Evolutionary conservation across 2,329 filamentous ascomycete species (phyloP).

Genomic region (Diplodia intermedia): DNA sequence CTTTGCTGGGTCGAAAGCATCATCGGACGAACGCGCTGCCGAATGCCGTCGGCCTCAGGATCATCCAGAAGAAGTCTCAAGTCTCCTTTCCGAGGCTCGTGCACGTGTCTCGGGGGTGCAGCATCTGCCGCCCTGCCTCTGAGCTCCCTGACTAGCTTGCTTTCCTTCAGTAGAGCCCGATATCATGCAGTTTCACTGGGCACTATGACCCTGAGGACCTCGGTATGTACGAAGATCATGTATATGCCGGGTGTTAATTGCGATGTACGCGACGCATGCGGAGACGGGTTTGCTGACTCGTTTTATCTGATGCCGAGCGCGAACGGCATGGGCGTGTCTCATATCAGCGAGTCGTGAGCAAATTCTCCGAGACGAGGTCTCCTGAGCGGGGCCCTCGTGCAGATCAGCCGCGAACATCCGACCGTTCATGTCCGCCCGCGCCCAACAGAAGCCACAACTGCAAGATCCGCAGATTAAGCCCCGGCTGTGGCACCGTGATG

Average conservation of each 20-base stretch:
- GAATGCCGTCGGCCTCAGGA: background rate
- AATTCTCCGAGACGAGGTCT: constrained; percentile 3
- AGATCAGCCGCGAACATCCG: constrained; percentile 25
- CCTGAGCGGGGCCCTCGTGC: constrained; percentile 21
- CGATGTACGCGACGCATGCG: constrained; percentile 5
- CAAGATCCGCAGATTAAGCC: constrained; percentile 70
- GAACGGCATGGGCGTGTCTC: constrained; percentile 3
- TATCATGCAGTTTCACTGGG: background rate
- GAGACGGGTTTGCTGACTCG: background rate
- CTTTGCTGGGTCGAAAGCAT: no score
- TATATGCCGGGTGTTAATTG: constrained; percentile 17
- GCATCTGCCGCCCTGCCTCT: no score
- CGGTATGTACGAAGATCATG: background rate
- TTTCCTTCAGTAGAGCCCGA: background rate
- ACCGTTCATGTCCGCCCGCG: constrained; percentile 62
- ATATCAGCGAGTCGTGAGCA: constrained; percentile 17
- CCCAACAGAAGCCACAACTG: constrained; percentile 68
- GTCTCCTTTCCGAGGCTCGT: background rate
- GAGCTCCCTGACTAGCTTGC: background rate
- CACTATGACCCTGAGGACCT: background rate
- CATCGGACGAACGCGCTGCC: no score
- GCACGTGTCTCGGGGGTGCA: background rate
- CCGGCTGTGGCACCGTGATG: constrained; percentile 65
- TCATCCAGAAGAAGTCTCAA: background rate
- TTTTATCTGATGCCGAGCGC: background rate